phyloP scores from a whole-genome alignment of 2,329 filamentous ascomycete species.

The Xylariaceae sp. region DNA sequence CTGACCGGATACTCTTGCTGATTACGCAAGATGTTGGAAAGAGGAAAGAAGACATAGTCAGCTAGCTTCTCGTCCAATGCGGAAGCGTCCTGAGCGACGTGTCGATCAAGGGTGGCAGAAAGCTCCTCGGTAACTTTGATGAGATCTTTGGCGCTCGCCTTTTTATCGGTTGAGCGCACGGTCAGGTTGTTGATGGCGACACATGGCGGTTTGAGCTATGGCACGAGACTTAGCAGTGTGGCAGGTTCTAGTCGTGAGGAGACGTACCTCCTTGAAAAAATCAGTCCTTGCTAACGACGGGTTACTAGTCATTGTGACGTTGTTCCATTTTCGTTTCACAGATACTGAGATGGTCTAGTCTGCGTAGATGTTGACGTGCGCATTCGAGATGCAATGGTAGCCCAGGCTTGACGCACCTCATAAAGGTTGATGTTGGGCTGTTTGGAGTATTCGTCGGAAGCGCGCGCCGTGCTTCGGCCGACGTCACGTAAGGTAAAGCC shows the following conservation, averaged over 20 bases:
- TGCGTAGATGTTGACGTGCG: too few relatives aligned
- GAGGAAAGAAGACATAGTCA: constrained; percentile 91
- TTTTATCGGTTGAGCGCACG: constrained; percentile 42
- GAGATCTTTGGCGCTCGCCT: constrained; percentile 39
- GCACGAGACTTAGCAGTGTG: background rate
- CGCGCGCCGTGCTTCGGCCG: background rate
- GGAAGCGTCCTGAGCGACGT: constrained; percentile 38
- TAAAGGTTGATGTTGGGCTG: too few relatives aligned
- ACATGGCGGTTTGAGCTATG: constrained; percentile 59
- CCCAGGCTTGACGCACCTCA: too few relatives aligned
- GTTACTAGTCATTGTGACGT: constrained; percentile 19
- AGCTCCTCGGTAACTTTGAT: constrained; percentile 42
- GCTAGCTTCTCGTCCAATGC: constrained; percentile 76
- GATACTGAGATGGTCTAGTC: too few relatives aligned
- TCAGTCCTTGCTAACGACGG: constrained; percentile 22
- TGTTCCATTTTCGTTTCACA: constrained; percentile 8
- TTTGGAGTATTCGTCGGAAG: too few relatives aligned
- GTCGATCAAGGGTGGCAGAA: constrained; percentile 40
- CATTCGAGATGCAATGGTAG: too few relatives aligned
- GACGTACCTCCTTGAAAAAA: constrained; percentile 28
- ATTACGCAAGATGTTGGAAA: constrained; percentile 79
- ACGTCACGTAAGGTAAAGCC: background rate
- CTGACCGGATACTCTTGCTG: constrained; percentile 67
- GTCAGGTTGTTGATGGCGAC: constrained; percentile 56
- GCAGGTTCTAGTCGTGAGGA: background rate